These are phyloP conservation scores for Coemansia sp. DNA, from an alignment of 192 early-diverging fungal species.

Conservation along the genomic window DNA sequence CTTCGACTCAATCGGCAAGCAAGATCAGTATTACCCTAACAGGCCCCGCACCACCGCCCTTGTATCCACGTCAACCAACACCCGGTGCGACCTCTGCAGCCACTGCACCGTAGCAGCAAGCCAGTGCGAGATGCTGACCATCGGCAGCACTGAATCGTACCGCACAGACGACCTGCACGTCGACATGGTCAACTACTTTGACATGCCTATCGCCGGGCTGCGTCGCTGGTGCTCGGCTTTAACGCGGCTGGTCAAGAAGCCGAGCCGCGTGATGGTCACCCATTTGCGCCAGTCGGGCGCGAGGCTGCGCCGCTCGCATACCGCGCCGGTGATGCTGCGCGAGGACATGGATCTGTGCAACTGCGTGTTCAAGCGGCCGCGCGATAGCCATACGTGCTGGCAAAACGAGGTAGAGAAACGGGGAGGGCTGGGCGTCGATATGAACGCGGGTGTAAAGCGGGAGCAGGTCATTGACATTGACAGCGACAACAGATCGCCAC, in stretches of 20 bases:
- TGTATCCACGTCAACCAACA: not conserved
- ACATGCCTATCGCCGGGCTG: not conserved
- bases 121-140: too few relatives aligned
- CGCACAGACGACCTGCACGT: not conserved
- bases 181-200: not conserved
- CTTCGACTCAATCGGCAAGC: conserved; percentile 29
- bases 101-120: too few relatives aligned
- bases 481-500: too few relatives aligned
- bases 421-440: too few relatives aligned
- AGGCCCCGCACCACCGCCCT: too few relatives aligned
- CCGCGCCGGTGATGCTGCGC: conserved; percentile 16
- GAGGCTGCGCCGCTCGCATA: conserved; percentile 30
- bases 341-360: conserved; percentile 21
- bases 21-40: too few relatives aligned
- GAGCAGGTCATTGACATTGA: too few relatives aligned
- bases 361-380: conserved; percentile 17
- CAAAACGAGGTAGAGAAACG: not conserved
- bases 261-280: not conserved
- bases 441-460: too few relatives aligned
- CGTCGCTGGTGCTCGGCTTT: conserved; percentile 36
- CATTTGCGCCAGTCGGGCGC: not conserved
- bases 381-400: not conserved
- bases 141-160: not conserved
- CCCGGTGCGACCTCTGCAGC: conserved; percentile 17
- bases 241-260: conserved; percentile 5